A percentile compares a stretch with the other conserved stretches of the same genome.
Conservation (phyloP, 1,284 basidiomycete species). For the Boletus smithii region DNA sequence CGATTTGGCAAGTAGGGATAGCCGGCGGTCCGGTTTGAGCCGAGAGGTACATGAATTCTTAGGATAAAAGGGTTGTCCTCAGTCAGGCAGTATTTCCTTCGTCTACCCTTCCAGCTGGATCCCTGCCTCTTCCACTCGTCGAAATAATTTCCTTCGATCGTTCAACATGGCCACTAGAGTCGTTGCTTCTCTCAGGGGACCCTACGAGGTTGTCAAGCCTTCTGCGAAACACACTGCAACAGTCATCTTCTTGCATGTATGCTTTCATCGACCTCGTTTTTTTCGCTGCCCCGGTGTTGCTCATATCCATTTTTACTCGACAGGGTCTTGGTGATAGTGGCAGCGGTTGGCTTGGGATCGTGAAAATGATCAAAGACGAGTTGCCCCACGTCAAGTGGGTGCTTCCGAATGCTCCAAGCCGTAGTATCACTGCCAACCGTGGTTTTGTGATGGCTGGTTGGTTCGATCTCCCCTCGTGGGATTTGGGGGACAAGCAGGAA, state of each 20-base stretch:
- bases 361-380: conserved; percentile 56
- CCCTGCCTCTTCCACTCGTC: background rate
- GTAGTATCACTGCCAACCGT: conserved; percentile 65
- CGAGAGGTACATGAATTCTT: conserved; percentile 13
- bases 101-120: background rate
- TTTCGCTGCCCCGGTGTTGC: background rate
- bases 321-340: conserved; percentile 77
- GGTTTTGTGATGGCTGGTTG: conserved; percentile 64
- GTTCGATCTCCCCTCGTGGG: conserved; percentile 78
- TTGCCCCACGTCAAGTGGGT: conserved; percentile 82
- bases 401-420: conserved; percentile 41
- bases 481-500: conserved; percentile 51
- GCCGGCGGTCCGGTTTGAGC: conserved; percentile 24
- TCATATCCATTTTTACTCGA: conserved; percentile 7
- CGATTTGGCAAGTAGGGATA: conserved; percentile 4
- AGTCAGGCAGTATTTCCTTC: conserved; percentile 3
- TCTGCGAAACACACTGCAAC: conserved; percentile 74
- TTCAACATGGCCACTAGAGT: conserved; percentile 25
- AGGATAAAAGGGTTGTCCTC: conserved; percentile 1
- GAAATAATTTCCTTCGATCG: conserved; percentile 21
- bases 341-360: conserved; percentile 75
- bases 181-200: conserved; percentile 26
- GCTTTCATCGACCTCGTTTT: conserved; percentile 25
- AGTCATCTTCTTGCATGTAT: conserved; percentile 84
- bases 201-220: conserved; percentile 52